Percentiles rank a stretch among this genome's conserved stretches.
Conservation (phyloP, 2,329 filamentous ascomycete genomes). For the Dactylellina leptospora region DNA sequence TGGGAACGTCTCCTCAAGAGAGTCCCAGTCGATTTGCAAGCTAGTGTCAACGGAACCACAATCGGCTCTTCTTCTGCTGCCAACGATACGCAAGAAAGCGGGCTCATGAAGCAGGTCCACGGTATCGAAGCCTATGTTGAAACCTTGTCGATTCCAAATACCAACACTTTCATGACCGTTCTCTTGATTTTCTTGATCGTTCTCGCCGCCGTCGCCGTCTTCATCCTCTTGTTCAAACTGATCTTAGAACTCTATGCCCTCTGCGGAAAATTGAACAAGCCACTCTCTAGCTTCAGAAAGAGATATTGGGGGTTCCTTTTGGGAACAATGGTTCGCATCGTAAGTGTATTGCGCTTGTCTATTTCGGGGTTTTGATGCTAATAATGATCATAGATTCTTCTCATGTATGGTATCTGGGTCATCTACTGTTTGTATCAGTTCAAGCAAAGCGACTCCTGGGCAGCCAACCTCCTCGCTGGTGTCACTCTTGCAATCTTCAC, state of each 20-base stretch:
- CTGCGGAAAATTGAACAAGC: slow-evolving; percentile 84
- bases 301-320: slow-evolving; percentile 95
- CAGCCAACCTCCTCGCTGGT: slow-evolving; percentile 82
- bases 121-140: slow-evolving; percentile 86
- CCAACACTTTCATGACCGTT: slow-evolving; percentile 96
- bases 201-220: slow-evolving; percentile 81
- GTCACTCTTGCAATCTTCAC: slow-evolving; percentile 85
- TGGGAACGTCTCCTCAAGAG: slow-evolving; percentile 64
- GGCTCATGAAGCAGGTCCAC: slow-evolving; percentile 66
- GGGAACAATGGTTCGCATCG: slow-evolving; percentile 83
- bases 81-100: slow-evolving; percentile 56
- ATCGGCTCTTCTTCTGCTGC: slow-evolving; percentile 57
- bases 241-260: slow-evolving; percentile 90
- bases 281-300: slow-evolving; percentile 83
- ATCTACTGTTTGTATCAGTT: slow-evolving; percentile 97
- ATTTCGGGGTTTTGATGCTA: slow-evolving; percentile 1
- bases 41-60: slow-evolving; percentile 62
- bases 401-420: slow-evolving; percentile 94
- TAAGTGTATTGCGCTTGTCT: slow-evolving; percentile 38
- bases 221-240: slow-evolving; percentile 88
- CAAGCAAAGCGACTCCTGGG: slow-evolving; percentile 92
- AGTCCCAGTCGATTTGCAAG: slow-evolving; percentile 51
- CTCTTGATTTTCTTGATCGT: slow-evolving; percentile 87
- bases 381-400: slow-evolving; percentile 68
- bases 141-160: slow-evolving; percentile 81